phyloP scores from a whole-genome alignment of 257 asterid species.

The Pogostemon cablin region DNA sequence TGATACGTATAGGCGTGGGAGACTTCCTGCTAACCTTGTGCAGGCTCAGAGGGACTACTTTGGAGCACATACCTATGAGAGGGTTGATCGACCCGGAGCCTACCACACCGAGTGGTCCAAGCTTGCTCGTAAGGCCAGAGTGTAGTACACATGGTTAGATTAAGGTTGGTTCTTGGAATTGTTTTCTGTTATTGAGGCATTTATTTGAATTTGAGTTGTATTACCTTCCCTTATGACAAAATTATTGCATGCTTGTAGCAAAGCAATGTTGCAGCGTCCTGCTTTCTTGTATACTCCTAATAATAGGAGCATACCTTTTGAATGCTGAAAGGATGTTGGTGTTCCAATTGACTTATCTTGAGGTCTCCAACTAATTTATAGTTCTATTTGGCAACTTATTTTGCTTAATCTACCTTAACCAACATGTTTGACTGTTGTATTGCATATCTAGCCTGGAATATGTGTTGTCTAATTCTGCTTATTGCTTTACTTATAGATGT shows the following conservation, averaged over 20 bases:
- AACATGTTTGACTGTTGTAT: not conserved
- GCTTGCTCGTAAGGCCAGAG: constrained; percentile 58
- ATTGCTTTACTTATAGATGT: not conserved
- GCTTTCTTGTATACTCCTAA: constrained; percentile 41
- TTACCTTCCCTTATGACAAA: constrained; percentile 36
- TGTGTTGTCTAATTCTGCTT: not conserved
- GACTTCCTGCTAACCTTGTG: constrained; percentile 80
- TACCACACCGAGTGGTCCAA: constrained; percentile 82
- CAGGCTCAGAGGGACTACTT: constrained; percentile 87
- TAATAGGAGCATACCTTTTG: constrained; percentile 40
- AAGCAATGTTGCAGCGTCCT: constrained; percentile 35
- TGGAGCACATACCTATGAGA: constrained; percentile 83
- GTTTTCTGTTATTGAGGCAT: constrained; percentile 39
- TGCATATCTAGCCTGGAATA: not conserved
- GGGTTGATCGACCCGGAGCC: constrained; percentile 58
- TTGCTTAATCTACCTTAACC: not conserved
- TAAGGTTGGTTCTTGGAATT: constrained; percentile 36
- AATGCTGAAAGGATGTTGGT: constrained; percentile 20
- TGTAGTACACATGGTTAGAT: constrained; percentile 35
- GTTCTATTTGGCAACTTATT: not conserved
- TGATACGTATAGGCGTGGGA: constrained; percentile 72
- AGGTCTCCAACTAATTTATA: not conserved
- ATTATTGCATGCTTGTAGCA: constrained; percentile 34
- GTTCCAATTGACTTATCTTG: constrained; percentile 13
- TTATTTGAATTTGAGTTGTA: constrained; percentile 41